phyloP scores from a whole-genome alignment of 225 moss, liverwort and hornwort genomes.

The Physcomitrellopsis africana region DNA sequence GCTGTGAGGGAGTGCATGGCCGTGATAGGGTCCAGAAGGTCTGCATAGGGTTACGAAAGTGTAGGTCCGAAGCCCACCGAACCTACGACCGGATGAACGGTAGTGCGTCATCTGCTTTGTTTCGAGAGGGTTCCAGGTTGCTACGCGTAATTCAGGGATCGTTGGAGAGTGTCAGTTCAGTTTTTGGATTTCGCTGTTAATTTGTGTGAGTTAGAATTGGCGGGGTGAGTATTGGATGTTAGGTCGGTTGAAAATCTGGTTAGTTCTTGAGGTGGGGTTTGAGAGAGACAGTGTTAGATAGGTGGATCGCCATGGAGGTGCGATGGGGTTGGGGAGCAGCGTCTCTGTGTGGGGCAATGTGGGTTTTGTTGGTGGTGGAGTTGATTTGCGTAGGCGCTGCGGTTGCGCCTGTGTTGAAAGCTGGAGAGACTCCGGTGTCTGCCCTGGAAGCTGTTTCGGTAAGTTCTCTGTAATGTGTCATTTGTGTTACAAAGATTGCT shows the following conservation, averaged over 20 bases:
- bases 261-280: background rate
- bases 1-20: too few species aligned
- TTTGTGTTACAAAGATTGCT: background rate
- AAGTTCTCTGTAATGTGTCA: background rate
- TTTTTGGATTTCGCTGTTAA: background rate
- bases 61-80: too few species aligned
- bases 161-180: too few species aligned
- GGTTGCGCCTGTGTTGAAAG: slow-evolving; percentile 29
- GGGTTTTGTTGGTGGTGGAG: slow-evolving; percentile 3
- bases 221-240: background rate
- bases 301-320: slow-evolving; percentile 40
- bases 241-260: background rate
- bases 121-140: background rate
- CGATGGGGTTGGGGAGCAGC: slow-evolving; percentile 37
- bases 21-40: too few species aligned
- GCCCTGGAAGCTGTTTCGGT: slow-evolving; percentile 58
- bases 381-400: background rate
- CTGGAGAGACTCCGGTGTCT: slow-evolving; percentile 51
- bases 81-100: background rate
- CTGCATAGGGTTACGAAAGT: too few species aligned
- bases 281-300: background rate
- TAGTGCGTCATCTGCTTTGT: slow-evolving; percentile 25
- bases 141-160: background rate
- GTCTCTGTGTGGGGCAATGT: slow-evolving; percentile 12
- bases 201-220: background rate